Evolutionary conservation across 805 yeast species (phyloP), one percentile per base, ranked within the genome.

Genomic region (Sugiyamaella floridensis): DNA sequence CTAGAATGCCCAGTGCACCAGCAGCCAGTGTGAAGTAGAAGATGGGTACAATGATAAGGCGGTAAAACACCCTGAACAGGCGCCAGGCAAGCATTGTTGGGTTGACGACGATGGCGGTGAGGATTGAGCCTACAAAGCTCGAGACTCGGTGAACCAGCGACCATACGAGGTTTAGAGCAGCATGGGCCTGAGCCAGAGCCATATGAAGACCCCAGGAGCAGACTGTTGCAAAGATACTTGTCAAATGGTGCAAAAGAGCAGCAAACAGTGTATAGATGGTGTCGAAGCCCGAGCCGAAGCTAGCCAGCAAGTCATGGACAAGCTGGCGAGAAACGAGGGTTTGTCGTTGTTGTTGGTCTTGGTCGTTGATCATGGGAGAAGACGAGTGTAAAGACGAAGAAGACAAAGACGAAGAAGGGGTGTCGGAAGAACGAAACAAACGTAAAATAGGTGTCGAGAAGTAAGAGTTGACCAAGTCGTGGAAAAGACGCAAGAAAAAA

Each of bases 11-110:
- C 42, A 58, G 47, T 2, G 50, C 47, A 29, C 58, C 50, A 11
- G 61, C 61, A 15, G 54, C 26, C 44, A 54, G 19, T 15, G 56
- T 45, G 45, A 58, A 58, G 49, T 54, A 58, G 49, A 57, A 56
- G n/a, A 58, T 47, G 15, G 61, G 61, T 4, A 51, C 42, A 6
- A 58, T 37, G 16, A 57, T 40, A 11, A 52, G 50, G 16, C 54
- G 50, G 34, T 54, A 56, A n/a, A 54, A 28, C 18, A 20, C 20
- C 8, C 52, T 16, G 43, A 56, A 56, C 19, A 52, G 37, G 14
- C 48, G 43, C 58, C 57, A 56, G 11, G 49, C 34, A 15, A 55
- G 18, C 48, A 43, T 9, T 1, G 50, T 16, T 1, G 60, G 60
- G 45, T 28, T 43, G 10, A 26, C 26, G 14, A 43, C 34, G 10